These are phyloP conservation scores for Blastobotrys persicus DNA, from an alignment of 1,139 yeast genomes.

Conservation along the genomic window DNA sequence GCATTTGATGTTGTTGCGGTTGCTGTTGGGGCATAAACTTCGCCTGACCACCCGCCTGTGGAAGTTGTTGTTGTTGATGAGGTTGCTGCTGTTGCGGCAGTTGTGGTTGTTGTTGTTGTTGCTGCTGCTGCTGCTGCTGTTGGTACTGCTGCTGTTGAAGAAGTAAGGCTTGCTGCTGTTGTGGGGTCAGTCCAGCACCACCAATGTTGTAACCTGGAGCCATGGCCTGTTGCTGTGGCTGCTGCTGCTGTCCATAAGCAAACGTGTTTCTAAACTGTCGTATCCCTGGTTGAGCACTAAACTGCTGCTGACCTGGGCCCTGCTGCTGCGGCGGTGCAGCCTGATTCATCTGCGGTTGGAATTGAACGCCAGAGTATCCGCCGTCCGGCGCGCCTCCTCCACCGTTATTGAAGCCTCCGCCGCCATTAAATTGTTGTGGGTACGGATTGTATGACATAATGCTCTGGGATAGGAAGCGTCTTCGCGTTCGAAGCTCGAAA, in stretches of 20 bases:
- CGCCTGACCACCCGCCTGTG: slow-evolving; percentile 14
- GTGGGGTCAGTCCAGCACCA: slow-evolving; percentile 11
- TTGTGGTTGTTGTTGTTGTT: slow-evolving; percentile 12
- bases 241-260: slow-evolving; percentile 10
- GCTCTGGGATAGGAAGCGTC: not conserved
- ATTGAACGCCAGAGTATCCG: slow-evolving; percentile 15
- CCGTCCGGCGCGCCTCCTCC: slow-evolving; percentile 8
- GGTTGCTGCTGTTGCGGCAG: slow-evolving; percentile 16
- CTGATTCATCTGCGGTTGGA: slow-evolving; percentile 13
- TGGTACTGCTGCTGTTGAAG: slow-evolving; percentile 11
- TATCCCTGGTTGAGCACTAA: slow-evolving; percentile 1
- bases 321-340: slow-evolving; percentile 7
- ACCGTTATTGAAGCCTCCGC: slow-evolving; percentile 2
- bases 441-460: slow-evolving; percentile 16
- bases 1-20: slow-evolving; percentile 14
- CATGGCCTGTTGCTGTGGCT: slow-evolving; percentile 5
- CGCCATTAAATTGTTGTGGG: slow-evolving; percentile 8
- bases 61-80: slow-evolving; percentile 19
- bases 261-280: slow-evolving; percentile 4
- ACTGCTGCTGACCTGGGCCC: slow-evolving; percentile 2
- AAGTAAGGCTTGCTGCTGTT: slow-evolving; percentile 14
- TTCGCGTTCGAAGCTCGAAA: not conserved
- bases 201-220: slow-evolving; percentile 3
- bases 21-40: slow-evolving; percentile 16
- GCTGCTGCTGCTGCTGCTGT: slow-evolving; percentile 10